These are phyloP conservation scores for Penicillium roqueforti DNA, from an alignment of 495 filamentous ascomycete genomes.

Conservation along the genomic window DNA sequence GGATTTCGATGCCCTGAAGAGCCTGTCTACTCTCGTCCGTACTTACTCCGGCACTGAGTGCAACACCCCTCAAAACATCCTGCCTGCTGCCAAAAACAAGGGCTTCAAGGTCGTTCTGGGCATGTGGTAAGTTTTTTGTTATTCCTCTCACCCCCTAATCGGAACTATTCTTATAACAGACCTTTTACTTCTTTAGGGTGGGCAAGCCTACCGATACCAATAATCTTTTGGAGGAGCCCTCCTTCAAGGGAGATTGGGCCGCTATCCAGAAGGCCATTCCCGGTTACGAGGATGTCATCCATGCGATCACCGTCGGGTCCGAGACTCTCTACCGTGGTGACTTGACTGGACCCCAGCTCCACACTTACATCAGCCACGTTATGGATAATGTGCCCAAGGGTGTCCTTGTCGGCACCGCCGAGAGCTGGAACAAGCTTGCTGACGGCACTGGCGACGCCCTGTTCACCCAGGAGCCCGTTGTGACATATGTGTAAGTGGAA, in stretches of 20 bases:
- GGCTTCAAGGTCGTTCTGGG: conserved; percentile 73
- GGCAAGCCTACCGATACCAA: conserved; percentile 36
- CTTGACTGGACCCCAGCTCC: conserved; percentile 59
- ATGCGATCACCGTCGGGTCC: conserved; percentile 74
- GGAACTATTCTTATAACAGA: conserved; percentile 8
- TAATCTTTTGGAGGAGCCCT: conserved; percentile 41
- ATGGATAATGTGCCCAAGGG: conserved; percentile 45
- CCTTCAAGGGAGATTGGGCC: conserved; percentile 58
- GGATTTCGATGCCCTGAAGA: conserved; percentile 60
- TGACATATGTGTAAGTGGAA: conserved; percentile 56
- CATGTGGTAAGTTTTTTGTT: conserved; percentile 58
- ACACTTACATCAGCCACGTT: conserved; percentile 59
- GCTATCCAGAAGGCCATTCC: conserved; percentile 53
- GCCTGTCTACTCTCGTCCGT: conserved; percentile 57
- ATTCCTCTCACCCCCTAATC: neutral
- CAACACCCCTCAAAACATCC: conserved; percentile 59
- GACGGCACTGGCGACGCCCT: conserved; percentile 66
- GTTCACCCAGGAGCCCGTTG: conserved; percentile 51
- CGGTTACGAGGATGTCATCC: conserved; percentile 54
- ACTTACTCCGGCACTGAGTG: conserved; percentile 65
- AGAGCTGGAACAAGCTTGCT: conserved; percentile 77
- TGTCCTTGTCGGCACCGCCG: conserved; percentile 69
- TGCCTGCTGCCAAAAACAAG: conserved; percentile 67
- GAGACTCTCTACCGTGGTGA: conserved; percentile 73
- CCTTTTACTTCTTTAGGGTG: conserved; percentile 47